Evolutionary conservation across 73 alveolate species (phyloP).

Genomic region (Stentor roeselii): DNA sequence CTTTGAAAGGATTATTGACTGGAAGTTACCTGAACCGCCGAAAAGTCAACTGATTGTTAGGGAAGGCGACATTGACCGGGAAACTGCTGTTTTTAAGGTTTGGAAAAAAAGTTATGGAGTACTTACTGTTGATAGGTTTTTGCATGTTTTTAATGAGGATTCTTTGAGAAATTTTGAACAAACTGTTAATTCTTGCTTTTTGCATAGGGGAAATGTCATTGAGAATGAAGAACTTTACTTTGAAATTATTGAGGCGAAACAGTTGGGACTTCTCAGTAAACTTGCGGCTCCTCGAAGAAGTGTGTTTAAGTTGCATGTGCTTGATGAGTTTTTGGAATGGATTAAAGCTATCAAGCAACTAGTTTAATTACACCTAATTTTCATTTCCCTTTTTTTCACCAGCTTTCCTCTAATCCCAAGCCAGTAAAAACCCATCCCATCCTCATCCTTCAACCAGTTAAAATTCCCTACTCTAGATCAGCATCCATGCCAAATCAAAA

Average conservation of each 20-base stretch:
- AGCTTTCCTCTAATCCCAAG: no score
- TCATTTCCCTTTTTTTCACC: no score
- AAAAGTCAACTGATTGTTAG: background rate
- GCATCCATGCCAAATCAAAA: no score
- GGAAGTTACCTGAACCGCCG: background rate
- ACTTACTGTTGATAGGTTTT: background rate
- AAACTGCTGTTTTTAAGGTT: background rate
- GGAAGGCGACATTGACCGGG: background rate
- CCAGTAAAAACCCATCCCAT: no score
- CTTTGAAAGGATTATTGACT: background rate
- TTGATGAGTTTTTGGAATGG: background rate
- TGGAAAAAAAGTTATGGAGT: background rate
- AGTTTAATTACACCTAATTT: background rate
- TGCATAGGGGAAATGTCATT: background rate
- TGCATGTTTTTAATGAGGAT: background rate
- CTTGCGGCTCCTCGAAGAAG: constrained; percentile 7
- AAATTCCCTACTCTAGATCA: no score
- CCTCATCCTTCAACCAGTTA: no score
- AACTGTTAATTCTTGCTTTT: background rate
- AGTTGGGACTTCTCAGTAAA: background rate
- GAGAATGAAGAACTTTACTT: background rate
- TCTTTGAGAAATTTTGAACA: background rate
- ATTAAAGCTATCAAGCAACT: background rate
- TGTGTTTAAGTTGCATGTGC: background rate
- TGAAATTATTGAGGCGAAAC: background rate